Evolutionary conservation across 2,329 filamentous ascomycete species (phyloP), one percentile per base, ranked within the genome.

Genomic region (Ophiostoma angusticollis): DNA sequence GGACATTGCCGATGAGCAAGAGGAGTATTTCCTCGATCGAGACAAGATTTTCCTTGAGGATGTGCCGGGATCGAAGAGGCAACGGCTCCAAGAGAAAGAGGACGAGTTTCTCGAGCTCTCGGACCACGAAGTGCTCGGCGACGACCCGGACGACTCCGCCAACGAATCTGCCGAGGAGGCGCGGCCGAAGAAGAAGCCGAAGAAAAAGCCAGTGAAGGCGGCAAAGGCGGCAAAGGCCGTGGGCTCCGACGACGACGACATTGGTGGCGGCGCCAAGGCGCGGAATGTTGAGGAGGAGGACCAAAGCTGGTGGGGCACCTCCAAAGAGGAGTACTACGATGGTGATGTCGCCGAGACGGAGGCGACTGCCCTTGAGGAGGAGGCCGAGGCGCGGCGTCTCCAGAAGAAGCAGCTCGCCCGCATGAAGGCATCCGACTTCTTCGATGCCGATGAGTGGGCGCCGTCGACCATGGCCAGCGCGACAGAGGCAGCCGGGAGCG

Each of bases 381-480:
- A 98, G 59, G 76, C 72, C 9, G 93, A 98, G 57, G 91, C 89
- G 3, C 78, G 80, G 57, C 71, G 85, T 45, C 61, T 98, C 44
- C 89, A 96, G 58, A 78, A 86, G 60, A 95, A 94, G 68, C 89
- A 91, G 55, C 60, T 96, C 18, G 72, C 85, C 49, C 79, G 81
- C 48, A 91, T 98, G 83, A 74, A 77, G 6, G 87, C 93, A 49
- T 81, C 82, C 28, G 91, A 98, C 55, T 98, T 95, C 54, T 93
- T 96, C 48, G 86, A 96, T 51, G 84, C 93, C 53, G 72, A 76
- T 30, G 86, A 93, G 49, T 96, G 89, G 91, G 57, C 79, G 27
- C 32, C 29, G 14, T 31, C 31, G 1, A 36, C n/a, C 11, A 23
- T 12, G 14, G 28, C 31, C 3, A 29, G 17, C 13, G 69, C 67